Evolutionary conservation across 2,329 filamentous ascomycete species (phyloP), one percentile per base, ranked within the genome.

Genomic region (Arthroderma sp.): DNA sequence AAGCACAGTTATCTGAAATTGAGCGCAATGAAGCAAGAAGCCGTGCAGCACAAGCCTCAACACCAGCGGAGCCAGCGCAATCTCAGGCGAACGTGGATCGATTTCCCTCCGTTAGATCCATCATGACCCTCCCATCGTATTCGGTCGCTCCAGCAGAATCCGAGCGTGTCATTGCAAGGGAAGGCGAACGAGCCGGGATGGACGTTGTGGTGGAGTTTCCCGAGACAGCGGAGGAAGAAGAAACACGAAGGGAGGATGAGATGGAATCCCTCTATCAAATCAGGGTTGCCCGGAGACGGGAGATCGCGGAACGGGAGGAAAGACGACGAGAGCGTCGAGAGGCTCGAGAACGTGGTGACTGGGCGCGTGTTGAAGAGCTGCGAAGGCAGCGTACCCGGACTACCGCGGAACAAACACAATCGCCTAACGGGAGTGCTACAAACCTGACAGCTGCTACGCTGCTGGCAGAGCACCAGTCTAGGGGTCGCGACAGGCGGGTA

Each of bases 191-290:
- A 48, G 89, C 75, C 43, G 91, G 91, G 5, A 86, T 98, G 54
- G 91, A 98, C 56, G 77, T 85, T 3, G 87, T 98, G 0, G 67
- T 96, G 8, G 88, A 95, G 61, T 78, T 84, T 52, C 88, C 88
- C 0, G 81, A 85, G 57, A 86, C 82, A 0, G 74, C 71, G 6
- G 85, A 94, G 42, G 83, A 87, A 44, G 79, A 93, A 52, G 86
- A 94, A 60, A 65, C 68, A 1, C 68, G 86, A 43, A 75, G 91
- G 8, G 87, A 96, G 51, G 78, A 86, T 29, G 86, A 95, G 62
- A 96, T 96, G 91, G 84, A 91, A 50, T 78, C 84, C 0, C 65
- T 96, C 36, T 96, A 94, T 61, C 86, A 94, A 61, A 89, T 96
- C 48, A 81, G 91, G 8, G 60, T 84, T 8, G 79, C 85, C 11